Evolutionary conservation across 139 green algal species (phyloP).

Genomic region (Coelastrella sp.): DNA sequence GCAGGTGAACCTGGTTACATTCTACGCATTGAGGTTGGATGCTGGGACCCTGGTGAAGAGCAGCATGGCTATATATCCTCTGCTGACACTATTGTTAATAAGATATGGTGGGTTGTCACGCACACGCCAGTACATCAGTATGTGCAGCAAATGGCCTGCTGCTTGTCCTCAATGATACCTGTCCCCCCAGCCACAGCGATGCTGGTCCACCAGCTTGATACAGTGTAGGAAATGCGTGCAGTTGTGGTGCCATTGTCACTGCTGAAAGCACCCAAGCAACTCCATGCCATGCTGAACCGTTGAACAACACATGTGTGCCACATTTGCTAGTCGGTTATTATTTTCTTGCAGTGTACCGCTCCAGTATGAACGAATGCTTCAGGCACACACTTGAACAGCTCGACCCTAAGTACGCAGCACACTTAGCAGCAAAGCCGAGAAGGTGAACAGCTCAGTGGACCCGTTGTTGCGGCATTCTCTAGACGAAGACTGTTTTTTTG

Average conservation of each 20-base stretch:
- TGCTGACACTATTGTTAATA: slow-evolving; percentile 18
- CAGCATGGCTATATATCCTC: slow-evolving; percentile 19
- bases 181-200: too few species aligned
- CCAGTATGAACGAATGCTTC: slow-evolving; percentile 28
- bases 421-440: background rate
- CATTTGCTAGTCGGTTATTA: background rate
- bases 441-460: background rate
- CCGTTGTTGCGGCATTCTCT: too few species aligned
- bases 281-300: too few species aligned
- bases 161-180: too few species aligned
- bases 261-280: too few species aligned
- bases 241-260: too few species aligned
- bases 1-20: slow-evolving; percentile 18
- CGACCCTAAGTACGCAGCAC: slow-evolving; percentile 15
- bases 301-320: too few species aligned
- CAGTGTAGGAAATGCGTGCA: too few species aligned
- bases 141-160: too few species aligned
- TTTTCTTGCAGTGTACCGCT: slow-evolving; percentile 11
- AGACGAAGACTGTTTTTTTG: too few species aligned
- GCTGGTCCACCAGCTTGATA: too few species aligned
- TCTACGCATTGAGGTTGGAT: background rate
- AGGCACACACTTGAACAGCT: slow-evolving; percentile 2
- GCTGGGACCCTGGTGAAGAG: background rate
- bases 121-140: too few species aligned
- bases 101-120: background rate